These are phyloP conservation scores for Dactylellina parvicollis DNA, from an alignment of 2,329 filamentous ascomycete species.

Conservation along the genomic window DNA sequence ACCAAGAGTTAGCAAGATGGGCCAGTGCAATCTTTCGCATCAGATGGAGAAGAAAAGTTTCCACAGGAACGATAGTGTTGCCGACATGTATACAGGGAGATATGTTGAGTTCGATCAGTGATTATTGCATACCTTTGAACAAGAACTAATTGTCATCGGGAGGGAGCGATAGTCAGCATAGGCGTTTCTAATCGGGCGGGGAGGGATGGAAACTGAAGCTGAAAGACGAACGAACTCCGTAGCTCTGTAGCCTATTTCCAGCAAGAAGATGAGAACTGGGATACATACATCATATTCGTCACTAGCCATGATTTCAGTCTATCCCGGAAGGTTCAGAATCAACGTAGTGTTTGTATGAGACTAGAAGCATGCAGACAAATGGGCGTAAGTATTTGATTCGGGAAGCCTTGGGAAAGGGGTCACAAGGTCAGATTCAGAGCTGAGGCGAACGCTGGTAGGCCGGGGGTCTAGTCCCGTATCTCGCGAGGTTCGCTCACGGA, in stretches of 20 bases:
- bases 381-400: conserved; percentile 11
- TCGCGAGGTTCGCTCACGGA: neutral
- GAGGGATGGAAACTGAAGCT: neutral
- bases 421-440: neutral
- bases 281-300: conserved; percentile 99
- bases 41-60: conserved; percentile 33
- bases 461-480: neutral
- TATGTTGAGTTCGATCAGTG: too few species aligned
- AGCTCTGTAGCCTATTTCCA: neutral
- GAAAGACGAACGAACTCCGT: conserved; percentile 54
- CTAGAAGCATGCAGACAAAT: conserved; percentile 24
- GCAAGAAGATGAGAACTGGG: conserved; percentile 31
- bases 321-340: neutral
- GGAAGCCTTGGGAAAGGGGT: too few species aligned
- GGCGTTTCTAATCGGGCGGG: neutral
- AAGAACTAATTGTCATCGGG: conserved; percentile 75
- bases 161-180: conserved; percentile 8
- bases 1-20: conserved; percentile 18
- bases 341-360: neutral
- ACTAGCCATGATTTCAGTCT: conserved; percentile 81
- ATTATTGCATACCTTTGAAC: conserved; percentile 89
- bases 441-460: neutral
- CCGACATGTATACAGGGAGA: too few species aligned
- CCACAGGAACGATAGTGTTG: too few species aligned
- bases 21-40: conserved; percentile 13